Evolutionary conservation across 1,139 yeast genomes (phyloP).

Genomic region (Yamadazyma aaseri): DNA sequence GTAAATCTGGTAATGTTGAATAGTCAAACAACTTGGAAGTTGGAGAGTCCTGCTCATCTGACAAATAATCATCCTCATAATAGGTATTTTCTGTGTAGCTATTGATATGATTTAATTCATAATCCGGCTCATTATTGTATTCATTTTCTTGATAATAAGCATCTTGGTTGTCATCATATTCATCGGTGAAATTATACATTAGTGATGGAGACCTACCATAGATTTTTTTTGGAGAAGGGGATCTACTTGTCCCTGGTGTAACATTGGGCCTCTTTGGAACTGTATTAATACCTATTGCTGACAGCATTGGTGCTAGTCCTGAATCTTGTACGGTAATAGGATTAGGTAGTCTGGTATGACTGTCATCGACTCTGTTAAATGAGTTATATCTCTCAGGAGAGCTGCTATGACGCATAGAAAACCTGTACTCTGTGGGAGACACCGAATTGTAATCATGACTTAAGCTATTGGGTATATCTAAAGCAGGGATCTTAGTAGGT

Average conservation of each 20-base stretch:
- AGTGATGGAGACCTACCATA: constrained; percentile 19
- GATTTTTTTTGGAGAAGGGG: constrained; percentile 33
- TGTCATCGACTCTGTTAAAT: constrained; percentile 3
- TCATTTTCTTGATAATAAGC: constrained; percentile 1
- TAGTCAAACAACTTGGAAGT: constrained; percentile 36
- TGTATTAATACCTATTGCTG: background rate
- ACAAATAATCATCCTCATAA: constrained; percentile 11
- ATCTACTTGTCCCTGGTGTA: too few relatives aligned
- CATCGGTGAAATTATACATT: constrained; percentile 10
- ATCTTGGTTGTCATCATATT: constrained; percentile 2
- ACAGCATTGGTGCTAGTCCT: too few relatives aligned
- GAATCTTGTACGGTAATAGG: too few relatives aligned
- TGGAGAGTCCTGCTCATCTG: constrained; percentile 25
- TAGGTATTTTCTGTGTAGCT: background rate
- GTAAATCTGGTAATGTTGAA: constrained; percentile 43
- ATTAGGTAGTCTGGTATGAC: too few relatives aligned
- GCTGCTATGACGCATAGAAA: constrained; percentile 7
- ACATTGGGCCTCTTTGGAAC: too few relatives aligned
- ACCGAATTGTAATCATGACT: background rate
- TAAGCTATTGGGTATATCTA: constrained; percentile 12
- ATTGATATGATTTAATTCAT: background rate
- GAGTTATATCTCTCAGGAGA: constrained; percentile 10
- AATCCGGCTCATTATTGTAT: background rate
- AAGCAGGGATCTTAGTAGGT: constrained; percentile 20
- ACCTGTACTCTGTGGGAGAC: background rate